A percentile compares a stretch with the other conserved stretches of the same genome.
Evolutionary conservation across 129 eudicot species (phyloP).

Genomic region (Flaveria bidentis): DNA sequence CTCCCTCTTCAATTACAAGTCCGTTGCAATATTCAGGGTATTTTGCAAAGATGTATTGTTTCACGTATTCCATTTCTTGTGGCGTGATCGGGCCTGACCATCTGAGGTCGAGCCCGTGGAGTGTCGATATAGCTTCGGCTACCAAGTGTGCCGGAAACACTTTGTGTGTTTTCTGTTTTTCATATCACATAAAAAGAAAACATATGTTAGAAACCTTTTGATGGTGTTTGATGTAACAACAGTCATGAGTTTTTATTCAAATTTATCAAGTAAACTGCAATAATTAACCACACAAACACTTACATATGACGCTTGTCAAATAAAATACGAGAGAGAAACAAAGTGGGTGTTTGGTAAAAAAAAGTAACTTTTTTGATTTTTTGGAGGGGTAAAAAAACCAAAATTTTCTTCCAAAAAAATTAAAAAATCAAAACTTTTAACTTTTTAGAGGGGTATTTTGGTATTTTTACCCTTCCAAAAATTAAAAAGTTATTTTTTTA

Average conservation of each 20-base stretch:
- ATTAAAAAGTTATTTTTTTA: no score
- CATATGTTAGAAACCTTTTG: not conserved
- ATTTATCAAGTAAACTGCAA: no score
- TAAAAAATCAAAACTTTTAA: no score
- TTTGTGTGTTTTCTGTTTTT: slow-evolving; percentile 63
- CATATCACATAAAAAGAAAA: not conserved
- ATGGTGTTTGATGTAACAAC: not conserved
- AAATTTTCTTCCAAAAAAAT: no score
- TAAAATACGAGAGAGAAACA: no score
- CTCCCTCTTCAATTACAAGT: slow-evolving; percentile 50
- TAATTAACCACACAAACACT: no score
- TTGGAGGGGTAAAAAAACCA: no score
- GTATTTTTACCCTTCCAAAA: no score
- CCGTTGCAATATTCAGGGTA: slow-evolving; percentile 81
- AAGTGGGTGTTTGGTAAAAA: no score
- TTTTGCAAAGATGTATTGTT: slow-evolving; percentile 72
- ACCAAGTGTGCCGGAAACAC: slow-evolving; percentile 81
- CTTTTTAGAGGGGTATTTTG: no score
- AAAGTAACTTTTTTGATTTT: no score
- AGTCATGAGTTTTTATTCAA: not conserved
- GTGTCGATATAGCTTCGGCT: slow-evolving; percentile 90
- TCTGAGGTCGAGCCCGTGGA: slow-evolving; percentile 74
- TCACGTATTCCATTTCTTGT: slow-evolving; percentile 72
- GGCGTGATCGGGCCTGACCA: slow-evolving; percentile 96
- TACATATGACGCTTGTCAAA: no score